A percentile compares a stretch with the other conserved stretches of the same genome.
These are phyloP conservation scores for Phalaenopsis hybrid DNA, from an alignment of 116 monocot genomes.

Conservation along the genomic window DNA sequence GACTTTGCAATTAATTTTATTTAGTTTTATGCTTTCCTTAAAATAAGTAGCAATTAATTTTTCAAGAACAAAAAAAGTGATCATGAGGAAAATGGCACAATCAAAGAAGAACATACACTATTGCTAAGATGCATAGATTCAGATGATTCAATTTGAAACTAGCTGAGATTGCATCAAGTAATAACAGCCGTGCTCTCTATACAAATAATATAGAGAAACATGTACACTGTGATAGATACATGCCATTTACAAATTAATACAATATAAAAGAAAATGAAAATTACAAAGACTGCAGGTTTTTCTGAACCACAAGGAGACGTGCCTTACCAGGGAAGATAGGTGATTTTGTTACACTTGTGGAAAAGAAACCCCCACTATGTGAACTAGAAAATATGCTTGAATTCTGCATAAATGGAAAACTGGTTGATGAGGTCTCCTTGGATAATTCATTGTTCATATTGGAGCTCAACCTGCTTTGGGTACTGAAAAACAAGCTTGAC, in stretches of 20 bases:
- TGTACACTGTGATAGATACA: not conserved
- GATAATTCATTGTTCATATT: constrained; percentile 30
- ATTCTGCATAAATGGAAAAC: constrained; percentile 17
- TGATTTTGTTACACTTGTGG: constrained; percentile 2
- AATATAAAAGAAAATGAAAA: not conserved
- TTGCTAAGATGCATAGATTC: not conserved
- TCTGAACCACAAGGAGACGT: not conserved
- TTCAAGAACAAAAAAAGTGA: not conserved
- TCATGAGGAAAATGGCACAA: not conserved
- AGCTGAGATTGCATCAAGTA: not conserved
- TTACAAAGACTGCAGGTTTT: not conserved
- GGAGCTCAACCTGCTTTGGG: constrained; percentile 17
- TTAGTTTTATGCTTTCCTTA: not conserved
- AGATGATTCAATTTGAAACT: not conserved
- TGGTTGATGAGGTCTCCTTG: constrained; percentile 19
- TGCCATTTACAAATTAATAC: not conserved
- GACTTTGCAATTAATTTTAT: not conserved
- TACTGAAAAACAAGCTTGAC: constrained; percentile 15
- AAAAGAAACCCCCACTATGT: constrained; percentile 23
- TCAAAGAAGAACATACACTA: not conserved
- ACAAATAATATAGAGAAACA: not conserved
- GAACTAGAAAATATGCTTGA: constrained; percentile 11
- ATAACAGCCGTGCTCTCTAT: not conserved
- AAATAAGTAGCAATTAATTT: not conserved
- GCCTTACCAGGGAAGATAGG: constrained; percentile 51